Conservation (phyloP, 768 basidiomycete genomes). For the Lactarius quietus region DNA sequence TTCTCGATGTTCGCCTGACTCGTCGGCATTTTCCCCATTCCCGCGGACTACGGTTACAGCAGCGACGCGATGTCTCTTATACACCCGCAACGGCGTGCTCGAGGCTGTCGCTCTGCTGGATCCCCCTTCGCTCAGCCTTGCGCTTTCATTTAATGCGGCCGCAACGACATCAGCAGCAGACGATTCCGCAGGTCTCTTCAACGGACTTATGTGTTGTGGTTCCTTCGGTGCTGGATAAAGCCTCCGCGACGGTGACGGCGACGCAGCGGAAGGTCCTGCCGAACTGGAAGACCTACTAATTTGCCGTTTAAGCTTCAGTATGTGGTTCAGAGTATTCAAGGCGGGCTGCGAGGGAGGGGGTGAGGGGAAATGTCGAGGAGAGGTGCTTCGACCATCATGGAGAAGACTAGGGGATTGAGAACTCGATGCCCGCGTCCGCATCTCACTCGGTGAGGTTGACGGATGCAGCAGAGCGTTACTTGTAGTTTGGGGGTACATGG, state of each 20-base stretch:
- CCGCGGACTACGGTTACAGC: not conserved
- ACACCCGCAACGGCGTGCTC: conserved; percentile 12
- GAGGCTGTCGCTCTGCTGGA: not conserved
- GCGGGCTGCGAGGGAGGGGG: conserved; percentile 11
- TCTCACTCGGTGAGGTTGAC: not conserved
- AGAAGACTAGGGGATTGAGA: not conserved
- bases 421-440: not conserved
- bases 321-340: conserved; percentile 3
- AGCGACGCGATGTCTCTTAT: conserved; percentile 6
- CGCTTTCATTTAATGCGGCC: conserved; percentile 11
- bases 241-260: not conserved
- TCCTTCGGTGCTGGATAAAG: not conserved
- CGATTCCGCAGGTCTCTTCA: not conserved
- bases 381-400: not conserved
- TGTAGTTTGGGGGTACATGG: not conserved
- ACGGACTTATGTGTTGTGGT: not conserved
- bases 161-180: conserved; percentile 20
- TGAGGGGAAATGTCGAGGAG: not conserved
- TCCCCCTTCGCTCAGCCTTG: conserved; percentile 2
- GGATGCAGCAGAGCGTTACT: not conserved
- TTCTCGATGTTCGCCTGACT: not conserved
- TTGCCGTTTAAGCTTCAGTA: conserved; percentile 11
- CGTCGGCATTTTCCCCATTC: not conserved
- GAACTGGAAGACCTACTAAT: not conserved
- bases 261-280: not conserved